Percentiles rank a stretch among this genome's conserved stretches.
Evolutionary conservation across 257 asterid species (phyloP).

Genomic region (Fraxinus excelsior): DNA sequence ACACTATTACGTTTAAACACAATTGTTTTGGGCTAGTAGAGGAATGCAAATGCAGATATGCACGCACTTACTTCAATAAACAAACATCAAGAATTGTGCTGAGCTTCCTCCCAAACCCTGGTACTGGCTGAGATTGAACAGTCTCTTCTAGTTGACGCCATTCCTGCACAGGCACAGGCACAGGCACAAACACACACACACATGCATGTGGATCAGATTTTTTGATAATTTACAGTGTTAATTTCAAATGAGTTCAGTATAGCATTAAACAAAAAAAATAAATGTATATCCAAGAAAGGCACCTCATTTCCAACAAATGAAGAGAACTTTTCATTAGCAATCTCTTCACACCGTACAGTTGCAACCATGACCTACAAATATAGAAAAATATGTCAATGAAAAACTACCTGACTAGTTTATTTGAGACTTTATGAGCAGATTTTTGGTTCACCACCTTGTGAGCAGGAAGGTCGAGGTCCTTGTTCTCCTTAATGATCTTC

Average conservation of each 20-base stretch:
- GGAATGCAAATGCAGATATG: conserved; percentile 22
- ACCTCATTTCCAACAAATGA: conserved; percentile 59
- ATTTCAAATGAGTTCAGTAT: background rate
- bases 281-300: conserved; percentile 11
- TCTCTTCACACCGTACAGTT: conserved; percentile 78
- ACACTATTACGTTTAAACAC: conserved; percentile 12
- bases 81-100: conserved; percentile 47
- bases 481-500: conserved; percentile 87
- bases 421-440: conserved; percentile 23
- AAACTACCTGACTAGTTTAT: conserved; percentile 20
- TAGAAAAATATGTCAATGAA: conserved; percentile 21
- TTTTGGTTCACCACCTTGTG: conserved; percentile 63
- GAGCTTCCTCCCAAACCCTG: conserved; percentile 67
- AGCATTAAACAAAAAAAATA: conserved; percentile 8
- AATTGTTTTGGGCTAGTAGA: conserved; percentile 15
- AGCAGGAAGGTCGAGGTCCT: conserved; percentile 91
- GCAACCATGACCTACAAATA: conserved; percentile 67
- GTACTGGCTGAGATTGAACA: conserved; percentile 52
- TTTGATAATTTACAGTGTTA: conserved; percentile 15
- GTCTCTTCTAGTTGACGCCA: conserved; percentile 62
- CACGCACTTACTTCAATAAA: conserved; percentile 48
- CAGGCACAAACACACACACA: background rate
- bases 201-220: conserved; percentile 22
- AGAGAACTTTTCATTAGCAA: conserved; percentile 59
- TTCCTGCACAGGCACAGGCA: conserved; percentile 32